phyloP scores from a whole-genome alignment of 1,284 basidiomycete species.

The Stygiomarasmius scandens region DNA sequence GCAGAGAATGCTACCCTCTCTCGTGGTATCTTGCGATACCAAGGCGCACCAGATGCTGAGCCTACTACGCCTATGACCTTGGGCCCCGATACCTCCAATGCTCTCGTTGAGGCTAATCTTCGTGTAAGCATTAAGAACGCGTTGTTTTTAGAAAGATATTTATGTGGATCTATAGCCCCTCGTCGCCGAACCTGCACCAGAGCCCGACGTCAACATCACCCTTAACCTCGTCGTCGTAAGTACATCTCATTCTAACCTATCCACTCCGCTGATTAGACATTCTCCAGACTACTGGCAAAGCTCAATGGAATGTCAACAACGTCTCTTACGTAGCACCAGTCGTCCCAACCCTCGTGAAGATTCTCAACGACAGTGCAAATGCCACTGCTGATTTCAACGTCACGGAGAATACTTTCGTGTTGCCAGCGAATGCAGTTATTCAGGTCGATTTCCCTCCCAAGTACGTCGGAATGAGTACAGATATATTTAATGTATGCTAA shows the following conservation, averaged over 20 bases:
- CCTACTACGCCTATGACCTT: conserved; percentile 30
- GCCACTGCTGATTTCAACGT: conserved; percentile 24
- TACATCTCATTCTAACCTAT: conserved; percentile 11
- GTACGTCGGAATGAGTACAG: too few species aligned
- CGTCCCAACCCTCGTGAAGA: conserved; percentile 29
- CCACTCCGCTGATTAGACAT: neutral
- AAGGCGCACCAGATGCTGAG: conserved; percentile 35
- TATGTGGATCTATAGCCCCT: conserved; percentile 15
- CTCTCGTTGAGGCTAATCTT: conserved; percentile 28
- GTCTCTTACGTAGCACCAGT: conserved; percentile 28
- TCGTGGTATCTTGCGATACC: conserved; percentile 32
- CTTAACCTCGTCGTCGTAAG: conserved; percentile 22
- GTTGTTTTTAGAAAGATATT: neutral
- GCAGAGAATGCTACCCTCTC: conserved; percentile 24
- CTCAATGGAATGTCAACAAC: conserved; percentile 30
- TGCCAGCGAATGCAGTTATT: conserved; percentile 26
- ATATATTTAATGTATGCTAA: too few species aligned
- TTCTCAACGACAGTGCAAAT: conserved; percentile 26
- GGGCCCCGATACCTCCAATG: conserved; percentile 28
- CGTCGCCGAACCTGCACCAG: conserved; percentile 4
- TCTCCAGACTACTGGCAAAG: conserved; percentile 10
- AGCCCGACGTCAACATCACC: conserved; percentile 9
- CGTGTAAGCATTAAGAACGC: conserved; percentile 19
- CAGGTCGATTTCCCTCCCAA: conserved; percentile 19
- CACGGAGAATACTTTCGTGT: conserved; percentile 32